Evolutionary conservation across 768 basidiomycete genomes (phyloP), one percentile per base, ranked within the genome.

Genomic region (Mycena metata): DNA sequence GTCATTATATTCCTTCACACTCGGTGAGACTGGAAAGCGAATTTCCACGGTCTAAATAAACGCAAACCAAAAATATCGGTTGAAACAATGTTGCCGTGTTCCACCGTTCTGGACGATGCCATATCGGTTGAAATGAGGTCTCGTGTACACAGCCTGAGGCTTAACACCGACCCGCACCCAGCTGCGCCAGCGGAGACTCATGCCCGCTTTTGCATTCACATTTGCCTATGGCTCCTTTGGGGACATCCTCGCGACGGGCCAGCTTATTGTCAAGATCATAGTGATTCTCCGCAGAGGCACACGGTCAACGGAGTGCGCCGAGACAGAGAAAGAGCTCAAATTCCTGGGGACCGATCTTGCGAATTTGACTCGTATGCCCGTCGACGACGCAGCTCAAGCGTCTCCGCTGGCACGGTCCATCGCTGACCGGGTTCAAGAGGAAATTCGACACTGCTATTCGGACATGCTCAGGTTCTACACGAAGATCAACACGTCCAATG

Each of bases 201-300:
- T 62, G 60, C 60, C 60, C 39, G 49, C 16, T 2, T 21, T 54
- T 10, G 61, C 51, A 9, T 30, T n/a, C n/a, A n/a, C n/a, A n/a
- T n/a, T 63, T 42, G 50, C 51, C 11, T 63, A 21, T 6, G 52
- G 62, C 21, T 63, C 62, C 19, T 54, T 55, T n/a, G 62, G 51
- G 2, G 62, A 63, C 42, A 45, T 63, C 30, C 33, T 54, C 26
- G 51, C 61, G n/a, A 46, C 46, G n/a, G n/a, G 23, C 21, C 61
- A 63, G 30, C 26, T 63, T 30, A 42, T 41, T 26, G 24, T 55
- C 46, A 24, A 21, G 23, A 26, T 63, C 41, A 39, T 41, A 1
- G 5, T 33, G 1, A 5, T 63, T 15, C 46, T 63, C 41, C 41
- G n/a, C 1, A 16, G 50, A 5, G 61, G 52, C 26, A 54, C 17